Conservation (phyloP, 306 rosid species). For the Elaeagnus macrophylla region DNA sequence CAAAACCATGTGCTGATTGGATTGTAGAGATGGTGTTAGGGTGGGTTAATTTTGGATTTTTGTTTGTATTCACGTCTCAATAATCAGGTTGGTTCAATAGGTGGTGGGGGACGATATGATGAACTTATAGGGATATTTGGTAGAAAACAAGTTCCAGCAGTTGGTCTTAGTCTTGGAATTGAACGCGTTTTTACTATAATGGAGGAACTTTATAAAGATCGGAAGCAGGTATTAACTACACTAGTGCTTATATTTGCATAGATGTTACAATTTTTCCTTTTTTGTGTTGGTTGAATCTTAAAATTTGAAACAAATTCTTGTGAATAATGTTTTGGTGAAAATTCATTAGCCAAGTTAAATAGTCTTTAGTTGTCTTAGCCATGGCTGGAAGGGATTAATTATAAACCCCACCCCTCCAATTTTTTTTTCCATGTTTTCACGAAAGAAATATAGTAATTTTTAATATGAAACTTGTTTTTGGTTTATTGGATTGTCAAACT, state of each 20-base stretch:
- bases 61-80: not conserved
- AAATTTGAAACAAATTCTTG: no score
- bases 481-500: no score
- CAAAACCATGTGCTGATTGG: constrained; percentile 31
- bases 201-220: constrained; percentile 66
- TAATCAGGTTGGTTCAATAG: constrained; percentile 54
- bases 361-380: no score
- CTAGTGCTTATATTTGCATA: no score
- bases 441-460: no score
- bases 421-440: no score
- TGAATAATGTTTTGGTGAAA: no score
- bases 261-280: constrained; percentile 3
- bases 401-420: no score
- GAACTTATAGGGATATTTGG: constrained; percentile 89
- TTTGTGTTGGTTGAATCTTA: no score
- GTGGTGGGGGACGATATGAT: constrained; percentile 78
- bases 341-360: no score
- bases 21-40: constrained; percentile 10
- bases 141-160: constrained; percentile 75
- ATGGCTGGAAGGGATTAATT: no score
- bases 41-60: constrained; percentile 27
- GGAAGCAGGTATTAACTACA: constrained; percentile 46
- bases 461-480: no score
- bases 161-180: constrained; percentile 96
- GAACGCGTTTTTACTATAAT: constrained; percentile 83